A percentile compares a stretch with the other conserved stretches of the same genome.
phyloP scores from a whole-genome alignment of 2,329 filamentous ascomycete species.

The Fusarium proliferatum region DNA sequence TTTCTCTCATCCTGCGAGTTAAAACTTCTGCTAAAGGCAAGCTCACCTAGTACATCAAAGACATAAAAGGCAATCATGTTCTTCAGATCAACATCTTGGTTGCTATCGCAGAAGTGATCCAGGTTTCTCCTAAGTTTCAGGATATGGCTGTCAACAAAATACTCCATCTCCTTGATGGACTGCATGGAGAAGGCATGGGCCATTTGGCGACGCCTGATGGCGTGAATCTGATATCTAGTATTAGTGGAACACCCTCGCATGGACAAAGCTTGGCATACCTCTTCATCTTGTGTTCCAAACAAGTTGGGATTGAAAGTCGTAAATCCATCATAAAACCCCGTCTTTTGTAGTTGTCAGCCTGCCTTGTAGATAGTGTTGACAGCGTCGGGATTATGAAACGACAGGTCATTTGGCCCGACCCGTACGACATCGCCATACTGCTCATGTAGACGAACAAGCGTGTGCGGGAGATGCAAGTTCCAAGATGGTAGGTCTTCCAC shows the following conservation, averaged over 20 bases:
- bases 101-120: not conserved
- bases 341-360: not conserved
- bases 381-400: not conserved
- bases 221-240: not conserved
- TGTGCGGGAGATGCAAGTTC: not conserved
- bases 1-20: not conserved
- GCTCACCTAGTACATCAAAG: not conserved
- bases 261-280: not conserved
- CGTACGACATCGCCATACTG: not conserved
- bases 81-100: not conserved
- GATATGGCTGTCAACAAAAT: not conserved
- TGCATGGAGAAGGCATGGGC: not conserved
- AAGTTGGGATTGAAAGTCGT: not conserved
- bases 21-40: not conserved
- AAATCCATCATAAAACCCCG: not conserved
- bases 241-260: not conserved
- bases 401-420: not conserved
- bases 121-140: not conserved
- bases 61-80: not conserved
- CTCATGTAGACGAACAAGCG: not conserved
- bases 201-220: not conserved
- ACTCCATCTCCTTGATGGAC: not conserved
- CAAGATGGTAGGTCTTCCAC: not conserved
- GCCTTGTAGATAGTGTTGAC: not conserved
- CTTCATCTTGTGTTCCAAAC: not conserved